Percentiles rank a stretch among this genome's conserved stretches.
phyloP scores from a whole-genome alignment of 805 yeast genomes.

The Starmera dryadoides region DNA sequence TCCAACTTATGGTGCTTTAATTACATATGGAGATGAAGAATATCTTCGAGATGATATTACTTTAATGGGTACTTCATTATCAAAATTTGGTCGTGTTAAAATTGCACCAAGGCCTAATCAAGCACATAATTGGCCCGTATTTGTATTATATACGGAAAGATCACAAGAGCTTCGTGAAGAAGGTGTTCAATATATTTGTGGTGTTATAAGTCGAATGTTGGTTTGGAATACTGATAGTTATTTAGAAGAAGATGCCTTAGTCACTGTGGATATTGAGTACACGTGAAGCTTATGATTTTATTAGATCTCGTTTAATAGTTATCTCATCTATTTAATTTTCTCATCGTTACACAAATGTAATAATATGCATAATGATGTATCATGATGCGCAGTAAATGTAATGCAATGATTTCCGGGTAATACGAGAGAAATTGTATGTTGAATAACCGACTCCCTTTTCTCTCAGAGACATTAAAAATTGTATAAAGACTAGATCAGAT shows the following conservation, averaged over 20 bases:
- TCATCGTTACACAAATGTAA: no score
- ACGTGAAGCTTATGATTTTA: background rate
- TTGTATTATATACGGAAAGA: constrained; percentile 33
- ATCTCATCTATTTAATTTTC: no score
- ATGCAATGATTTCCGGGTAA: no score
- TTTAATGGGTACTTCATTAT: constrained; percentile 21
- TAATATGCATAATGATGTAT: no score
- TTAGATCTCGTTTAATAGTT: no score
- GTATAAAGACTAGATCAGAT: no score
- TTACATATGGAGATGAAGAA: constrained; percentile 39
- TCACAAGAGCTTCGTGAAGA: constrained; percentile 34
- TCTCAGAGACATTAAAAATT: no score
- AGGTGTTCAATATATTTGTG: constrained; percentile 31
- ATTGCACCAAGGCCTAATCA: constrained; percentile 26
- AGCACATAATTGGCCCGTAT: constrained; percentile 44
- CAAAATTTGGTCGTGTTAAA: constrained; percentile 23
- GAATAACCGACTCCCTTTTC: no score
- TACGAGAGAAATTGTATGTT: no score
- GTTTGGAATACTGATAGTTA: constrained; percentile 31
- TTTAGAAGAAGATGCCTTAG: constrained; percentile 10
- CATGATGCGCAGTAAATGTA: no score
- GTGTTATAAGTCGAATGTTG: constrained; percentile 35
- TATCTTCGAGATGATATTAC: constrained; percentile 29
- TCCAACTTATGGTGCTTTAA: constrained; percentile 33
- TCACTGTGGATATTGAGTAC: constrained; percentile 1